Evolutionary conservation across 306 rosid species (phyloP), one percentile per base, ranked within the genome.

Genomic region (Trichosanthes cucumerina): DNA sequence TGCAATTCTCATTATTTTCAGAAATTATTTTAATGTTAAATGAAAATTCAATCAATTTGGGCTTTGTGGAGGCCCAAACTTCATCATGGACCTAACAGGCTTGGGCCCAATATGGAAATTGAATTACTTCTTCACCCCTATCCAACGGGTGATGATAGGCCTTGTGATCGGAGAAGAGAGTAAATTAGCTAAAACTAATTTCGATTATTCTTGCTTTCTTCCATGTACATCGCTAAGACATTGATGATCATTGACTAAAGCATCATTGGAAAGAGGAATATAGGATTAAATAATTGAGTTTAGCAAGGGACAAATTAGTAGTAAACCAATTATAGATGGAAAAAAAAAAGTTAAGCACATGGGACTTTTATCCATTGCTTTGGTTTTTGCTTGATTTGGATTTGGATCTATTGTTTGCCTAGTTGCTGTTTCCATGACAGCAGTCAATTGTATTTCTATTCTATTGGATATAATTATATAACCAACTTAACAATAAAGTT

Each of bases 1-100:
- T 90, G 84, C 63, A 60, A 41, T 41, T 70, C 10, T 69, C 16
- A 9, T 9, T 69, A 24, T 1, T 41, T 66, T 69, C 33, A 69
- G 28, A 66, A 36, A 21, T 28, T 60, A 1, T 60, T 59, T 23
- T 59, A 6, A 15, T 18, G 21, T 54, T 19, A 7, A 56, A 56
- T 18, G 11, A n/a, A 56, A n/a, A 58, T 11, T 10, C 6, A 3
- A 59, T 59, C 38, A 59, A 56, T 28, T 59, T 26, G 36, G 38
- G 66, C 19, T 59, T n/a, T n/a, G n/a, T n/a, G n/a, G n/a, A n/a
- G 14, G 31, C 41, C 68, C 0, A 8, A 12, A 26, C 19, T 60
- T 16, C 38, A 3, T 59, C 16, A 26, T 9, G 19, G 1, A 36
- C 68, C 39, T 14, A 31, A 33, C 69, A 21, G 43, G 69, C 43